Evolutionary conservation across 179 eudicot genomes (phyloP), one percentile per base, ranked within the genome.

Genomic region (Silene vulgaris): DNA sequence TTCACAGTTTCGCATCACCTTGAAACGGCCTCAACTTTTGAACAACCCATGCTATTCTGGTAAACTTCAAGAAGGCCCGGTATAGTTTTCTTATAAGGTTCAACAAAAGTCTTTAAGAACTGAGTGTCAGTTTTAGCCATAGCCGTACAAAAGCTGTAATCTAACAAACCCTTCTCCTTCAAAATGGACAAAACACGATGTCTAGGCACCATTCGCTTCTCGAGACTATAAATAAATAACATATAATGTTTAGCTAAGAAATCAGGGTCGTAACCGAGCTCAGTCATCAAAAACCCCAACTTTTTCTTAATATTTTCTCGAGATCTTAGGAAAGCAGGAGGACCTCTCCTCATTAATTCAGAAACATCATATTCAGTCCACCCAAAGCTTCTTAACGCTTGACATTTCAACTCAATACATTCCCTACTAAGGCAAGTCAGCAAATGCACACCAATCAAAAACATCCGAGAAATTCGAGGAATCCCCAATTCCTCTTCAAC

Each of bases 371-470:
- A 52, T 7, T 74, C 70, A n/a, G 75, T 69, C 87, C 82, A 82
- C 17, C 88, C 86, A 81, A 81, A 83, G 69, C 84, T 77, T 74
- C 9, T 83, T 13, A 74, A 82, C 9, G 77, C 1, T 12, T 71
- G 65, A 37, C 45, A 37, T 37, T 84, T 84, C 1, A 32, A 50
- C 57, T 81, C 79, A 0, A 82, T 17, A 5, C 7, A 57, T 20
- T 37, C 0, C 35, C 75, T 56, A 16, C n/a, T 37, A 43, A 7
- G 0, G 1, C 56, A 5, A 16, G 56, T 0, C 8, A 77, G 0
- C 1, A 68, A 14, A 9, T 11, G 14, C 2, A 81, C 5, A 0
- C 77, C 87, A 32, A 66, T 19, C 50, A 74, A 16, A 35, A 85
- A 83, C 74, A 40, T 59, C 5, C 54, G 16, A 3, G 78, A 75